Percentiles rank a stretch among this genome's conserved stretches.
Conservation (phyloP, 768 basidiomycete species). For the Auricularia cornea region DNA sequence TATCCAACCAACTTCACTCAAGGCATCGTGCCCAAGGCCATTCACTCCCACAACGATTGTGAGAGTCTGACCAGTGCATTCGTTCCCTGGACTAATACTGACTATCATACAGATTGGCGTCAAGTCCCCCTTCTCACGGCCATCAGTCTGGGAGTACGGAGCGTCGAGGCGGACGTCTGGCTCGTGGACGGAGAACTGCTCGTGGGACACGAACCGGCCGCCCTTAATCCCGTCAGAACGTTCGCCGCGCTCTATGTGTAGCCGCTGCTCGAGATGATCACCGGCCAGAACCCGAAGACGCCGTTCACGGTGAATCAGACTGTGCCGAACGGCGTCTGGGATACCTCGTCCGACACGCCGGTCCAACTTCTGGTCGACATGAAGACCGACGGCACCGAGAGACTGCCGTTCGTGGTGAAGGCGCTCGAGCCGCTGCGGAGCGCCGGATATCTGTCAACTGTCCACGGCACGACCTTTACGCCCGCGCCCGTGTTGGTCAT, state of each 20-base stretch:
- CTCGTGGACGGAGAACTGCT: conserved; percentile 35
- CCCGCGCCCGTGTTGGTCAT: conserved; percentile 34
- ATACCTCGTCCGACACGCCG: conserved; percentile 31
- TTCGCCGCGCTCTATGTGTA: conserved; percentile 41
- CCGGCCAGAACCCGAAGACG: conserved; percentile 33
- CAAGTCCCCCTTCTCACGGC: conserved; percentile 43
- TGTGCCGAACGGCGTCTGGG: conserved; percentile 41
- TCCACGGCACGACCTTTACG: conserved; percentile 28
- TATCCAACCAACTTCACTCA: conserved; percentile 44
- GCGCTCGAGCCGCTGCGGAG: conserved; percentile 47
- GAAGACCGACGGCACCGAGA: conserved; percentile 43
- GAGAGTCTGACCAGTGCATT: conserved; percentile 12
- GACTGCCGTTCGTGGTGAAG: conserved; percentile 35
- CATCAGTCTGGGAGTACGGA: conserved; percentile 39
- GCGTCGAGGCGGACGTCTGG: conserved; percentile 50
- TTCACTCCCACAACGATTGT: conserved; percentile 43
- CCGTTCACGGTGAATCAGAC: conserved; percentile 35
- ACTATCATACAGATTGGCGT: conserved; percentile 35
- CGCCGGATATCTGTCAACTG: conserved; percentile 39
- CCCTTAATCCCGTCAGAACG: conserved; percentile 35
- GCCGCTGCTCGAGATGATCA: conserved; percentile 35
- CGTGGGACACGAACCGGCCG: conserved; percentile 39
- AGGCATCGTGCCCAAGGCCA: conserved; percentile 23
- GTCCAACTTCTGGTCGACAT: conserved; percentile 45
- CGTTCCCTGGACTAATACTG: neutral